These are phyloP conservation scores for Oxytropis ochrocephala DNA, from an alignment of 306 rosid species.

Conservation along the genomic window DNA sequence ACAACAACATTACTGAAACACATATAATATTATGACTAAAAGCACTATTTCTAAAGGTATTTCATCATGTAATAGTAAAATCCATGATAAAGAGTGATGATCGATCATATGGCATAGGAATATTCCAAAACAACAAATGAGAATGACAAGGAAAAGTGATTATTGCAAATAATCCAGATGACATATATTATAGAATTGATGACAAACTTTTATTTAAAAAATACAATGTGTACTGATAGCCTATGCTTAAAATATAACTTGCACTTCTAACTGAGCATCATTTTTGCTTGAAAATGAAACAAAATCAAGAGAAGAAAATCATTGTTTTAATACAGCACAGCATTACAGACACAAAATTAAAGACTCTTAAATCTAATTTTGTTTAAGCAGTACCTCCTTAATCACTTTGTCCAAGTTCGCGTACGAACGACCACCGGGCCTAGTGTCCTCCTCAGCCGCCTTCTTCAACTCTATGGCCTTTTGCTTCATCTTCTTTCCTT, in stretches of 20 bases:
- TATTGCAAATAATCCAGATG: too few species aligned
- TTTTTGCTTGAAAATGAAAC: neutral
- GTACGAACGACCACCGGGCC: neutral
- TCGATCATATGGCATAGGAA: too few species aligned
- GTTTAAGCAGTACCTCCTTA: neutral
- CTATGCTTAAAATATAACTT: too few species aligned
- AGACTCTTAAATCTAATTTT: neutral
- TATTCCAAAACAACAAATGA: too few species aligned
- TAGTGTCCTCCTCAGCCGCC: neutral
- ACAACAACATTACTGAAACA: too few species aligned
- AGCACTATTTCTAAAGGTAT: too few species aligned
- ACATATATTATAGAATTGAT: too few species aligned
- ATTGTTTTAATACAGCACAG: neutral
- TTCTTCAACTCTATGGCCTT: conserved; percentile 3
- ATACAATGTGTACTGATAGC: neutral
- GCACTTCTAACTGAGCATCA: neutral
- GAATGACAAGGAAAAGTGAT: too few species aligned
- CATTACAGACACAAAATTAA: neutral
- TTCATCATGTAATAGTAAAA: too few species aligned
- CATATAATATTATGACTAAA: too few species aligned
- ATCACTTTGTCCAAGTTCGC: conserved; percentile 14
- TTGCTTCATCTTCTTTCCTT: conserved; percentile 13
- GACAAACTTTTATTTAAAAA: too few species aligned
- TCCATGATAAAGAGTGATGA: too few species aligned
- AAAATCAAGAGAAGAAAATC: neutral